Evolutionary conservation across 1,284 basidiomycete species (phyloP).

Genomic region (Vanrija sp.): DNA sequence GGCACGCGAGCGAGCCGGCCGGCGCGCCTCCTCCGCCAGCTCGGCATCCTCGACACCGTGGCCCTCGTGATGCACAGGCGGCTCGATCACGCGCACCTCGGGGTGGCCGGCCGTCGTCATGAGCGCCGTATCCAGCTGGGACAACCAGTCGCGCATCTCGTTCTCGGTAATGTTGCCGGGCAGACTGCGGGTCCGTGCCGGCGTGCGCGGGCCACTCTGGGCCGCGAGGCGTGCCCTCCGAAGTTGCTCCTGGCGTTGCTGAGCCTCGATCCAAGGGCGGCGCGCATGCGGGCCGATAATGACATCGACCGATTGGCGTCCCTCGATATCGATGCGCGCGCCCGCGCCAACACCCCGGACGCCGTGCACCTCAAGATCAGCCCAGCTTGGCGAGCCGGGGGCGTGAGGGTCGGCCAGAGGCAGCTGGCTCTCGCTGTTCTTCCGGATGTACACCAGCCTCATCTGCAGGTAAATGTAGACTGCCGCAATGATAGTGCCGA

Average conservation of each 20-base stretch:
- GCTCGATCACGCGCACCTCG: constrained; percentile 2
- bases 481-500: constrained; percentile 42
- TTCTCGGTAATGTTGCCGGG: constrained; percentile 32
- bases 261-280: not conserved
- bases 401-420: constrained; percentile 13
- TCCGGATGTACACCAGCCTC: constrained; percentile 38
- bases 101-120: not conserved
- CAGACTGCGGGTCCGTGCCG: constrained; percentile 25
- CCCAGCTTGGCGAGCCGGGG: constrained; percentile 1
- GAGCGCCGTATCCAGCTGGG: constrained; percentile 20
- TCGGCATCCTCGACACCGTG: not conserved
- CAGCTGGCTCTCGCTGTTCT: constrained; percentile 10
- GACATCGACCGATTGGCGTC: constrained; percentile 6
- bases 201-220: constrained; percentile 15
- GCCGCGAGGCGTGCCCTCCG: constrained; percentile 4
- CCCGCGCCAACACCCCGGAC: constrained; percentile 6
- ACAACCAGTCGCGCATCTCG: constrained; percentile 32
- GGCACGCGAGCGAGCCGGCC: not conserved
- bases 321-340: constrained; percentile 4
- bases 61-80: not conserved
- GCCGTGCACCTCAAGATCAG: constrained; percentile 4
- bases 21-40: not conserved
- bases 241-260: constrained; percentile 1
- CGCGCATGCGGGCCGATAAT: constrained; percentile 15
- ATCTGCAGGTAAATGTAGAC: constrained; percentile 47